Evolutionary conservation across 148 eudicot genomes (phyloP).

Genomic region (Camellia japonica): DNA sequence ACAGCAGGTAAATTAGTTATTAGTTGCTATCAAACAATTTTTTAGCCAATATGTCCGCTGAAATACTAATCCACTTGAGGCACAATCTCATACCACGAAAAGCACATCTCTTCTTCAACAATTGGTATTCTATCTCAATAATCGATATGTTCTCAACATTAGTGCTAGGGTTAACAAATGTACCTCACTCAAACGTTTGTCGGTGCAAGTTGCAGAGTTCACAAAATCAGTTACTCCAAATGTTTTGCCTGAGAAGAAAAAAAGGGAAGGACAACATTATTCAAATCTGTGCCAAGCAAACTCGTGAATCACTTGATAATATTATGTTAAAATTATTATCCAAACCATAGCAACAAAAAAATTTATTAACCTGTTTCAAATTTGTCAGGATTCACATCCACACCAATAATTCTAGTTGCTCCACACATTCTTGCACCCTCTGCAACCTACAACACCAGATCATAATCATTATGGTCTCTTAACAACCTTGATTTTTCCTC

Average conservation of each 20-base stretch:
- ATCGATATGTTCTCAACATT: background rate
- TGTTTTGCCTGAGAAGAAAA: slow-evolving; percentile 45
- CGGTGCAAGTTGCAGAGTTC: slow-evolving; percentile 40
- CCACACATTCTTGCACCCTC: slow-evolving; percentile 91
- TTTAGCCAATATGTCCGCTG: background rate
- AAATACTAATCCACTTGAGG: slow-evolving; percentile 5
- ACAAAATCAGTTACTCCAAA: slow-evolving; percentile 88
- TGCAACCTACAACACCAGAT: slow-evolving; percentile 57
- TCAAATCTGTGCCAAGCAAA: background rate
- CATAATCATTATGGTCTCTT: background rate
- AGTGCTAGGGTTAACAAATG: background rate
- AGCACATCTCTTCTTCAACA: background rate
- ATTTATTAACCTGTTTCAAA: slow-evolving; percentile 48
- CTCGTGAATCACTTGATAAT: background rate
- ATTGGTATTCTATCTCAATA: background rate
- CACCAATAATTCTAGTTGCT: slow-evolving; percentile 83
- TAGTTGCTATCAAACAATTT: background rate
- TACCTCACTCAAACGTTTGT: slow-evolving; percentile 73
- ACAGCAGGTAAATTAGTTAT: background rate
- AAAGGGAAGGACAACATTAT: background rate
- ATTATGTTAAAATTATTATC: background rate
- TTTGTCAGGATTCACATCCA: slow-evolving; percentile 76
- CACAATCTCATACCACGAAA: background rate
- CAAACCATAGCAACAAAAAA: background rate
- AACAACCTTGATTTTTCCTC: background rate